Evolutionary conservation across 2,329 filamentous ascomycete genomes (phyloP).

Genomic region (Dichotomopilus funicola): DNA sequence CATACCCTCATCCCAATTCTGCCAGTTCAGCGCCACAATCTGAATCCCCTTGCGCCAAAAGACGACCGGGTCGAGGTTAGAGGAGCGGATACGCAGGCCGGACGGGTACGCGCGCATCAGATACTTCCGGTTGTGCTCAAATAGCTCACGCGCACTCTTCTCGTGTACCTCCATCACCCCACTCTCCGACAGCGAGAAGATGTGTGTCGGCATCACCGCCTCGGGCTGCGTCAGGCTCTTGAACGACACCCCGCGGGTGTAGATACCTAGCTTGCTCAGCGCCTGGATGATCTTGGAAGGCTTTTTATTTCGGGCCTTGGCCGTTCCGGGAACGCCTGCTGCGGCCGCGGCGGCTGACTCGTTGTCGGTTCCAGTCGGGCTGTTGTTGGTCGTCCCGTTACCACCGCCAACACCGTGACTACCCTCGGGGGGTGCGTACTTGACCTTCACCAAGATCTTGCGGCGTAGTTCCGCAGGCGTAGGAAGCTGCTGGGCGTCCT

Average conservation of each 20-base stretch:
- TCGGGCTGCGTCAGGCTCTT: slow-evolving; percentile 69
- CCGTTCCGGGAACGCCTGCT: slow-evolving; percentile 25
- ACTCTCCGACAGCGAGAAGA: slow-evolving; percentile 62
- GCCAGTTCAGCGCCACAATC: slow-evolving; percentile 91
- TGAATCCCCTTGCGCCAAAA: slow-evolving; percentile 89
- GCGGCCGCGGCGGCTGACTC: slow-evolving; percentile 27
- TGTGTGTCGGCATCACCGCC: slow-evolving; percentile 56
- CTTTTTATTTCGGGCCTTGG: slow-evolving; percentile 36
- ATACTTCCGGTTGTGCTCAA: slow-evolving; percentile 73
- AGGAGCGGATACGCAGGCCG: slow-evolving; percentile 72
- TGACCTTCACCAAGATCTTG: slow-evolving; percentile 82
- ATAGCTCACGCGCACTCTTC: slow-evolving; percentile 48
- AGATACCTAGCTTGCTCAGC: slow-evolving; percentile 71
- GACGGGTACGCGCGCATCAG: slow-evolving; percentile 88
- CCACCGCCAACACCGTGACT: background rate
- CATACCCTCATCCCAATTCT: slow-evolving; percentile 83
- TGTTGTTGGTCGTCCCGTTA: background rate
- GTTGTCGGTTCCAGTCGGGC: slow-evolving; percentile 27
- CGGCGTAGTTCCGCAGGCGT: slow-evolving; percentile 62
- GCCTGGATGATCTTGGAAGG: slow-evolving; percentile 61
- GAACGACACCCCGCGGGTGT: slow-evolving; percentile 78
- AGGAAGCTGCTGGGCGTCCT: slow-evolving; percentile 49
- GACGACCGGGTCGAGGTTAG: slow-evolving; percentile 75
- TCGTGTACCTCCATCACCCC: slow-evolving; percentile 56
- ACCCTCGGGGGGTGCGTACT: slow-evolving; percentile 48